phyloP scores from a whole-genome alignment of 2,329 filamentous ascomycete species.

The Lachnellula subtilissima region DNA sequence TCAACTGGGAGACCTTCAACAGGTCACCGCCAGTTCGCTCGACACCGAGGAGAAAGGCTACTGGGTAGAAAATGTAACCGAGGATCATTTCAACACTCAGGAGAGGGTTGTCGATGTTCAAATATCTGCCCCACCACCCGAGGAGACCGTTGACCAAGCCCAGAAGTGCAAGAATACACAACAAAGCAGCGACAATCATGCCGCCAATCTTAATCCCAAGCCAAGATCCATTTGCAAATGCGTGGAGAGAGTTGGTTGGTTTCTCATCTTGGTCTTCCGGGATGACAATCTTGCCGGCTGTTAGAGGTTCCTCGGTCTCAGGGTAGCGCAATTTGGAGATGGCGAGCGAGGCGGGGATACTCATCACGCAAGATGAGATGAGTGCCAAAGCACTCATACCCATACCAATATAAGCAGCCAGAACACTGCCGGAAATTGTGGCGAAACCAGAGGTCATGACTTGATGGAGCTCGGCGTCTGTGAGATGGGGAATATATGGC shows the following conservation, averaged over 20 bases:
- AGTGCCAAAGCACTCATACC: conserved; percentile 81
- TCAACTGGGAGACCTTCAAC: conserved; percentile 69
- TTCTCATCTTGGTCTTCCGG: conserved; percentile 67
- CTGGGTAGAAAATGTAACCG: conserved; percentile 71
- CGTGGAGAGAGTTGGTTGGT: conserved; percentile 76
- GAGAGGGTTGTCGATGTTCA: conserved; percentile 65
- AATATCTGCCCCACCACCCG: conserved; percentile 78
- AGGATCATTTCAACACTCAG: conserved; percentile 72
- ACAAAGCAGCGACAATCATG: conserved; percentile 74
- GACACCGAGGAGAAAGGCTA: conserved; percentile 78
- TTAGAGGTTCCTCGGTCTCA: conserved; percentile 81
- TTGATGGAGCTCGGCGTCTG: conserved; percentile 83
- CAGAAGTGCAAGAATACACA: conserved; percentile 77
- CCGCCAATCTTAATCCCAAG: conserved; percentile 81
- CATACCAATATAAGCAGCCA: conserved; percentile 80
- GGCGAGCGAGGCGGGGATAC: conserved; percentile 83
- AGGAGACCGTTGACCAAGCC: conserved; percentile 70
- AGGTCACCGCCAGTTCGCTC: conserved; percentile 57
- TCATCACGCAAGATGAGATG: conserved; percentile 92
- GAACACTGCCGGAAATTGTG: conserved; percentile 82
- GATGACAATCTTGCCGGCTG: conserved; percentile 73
- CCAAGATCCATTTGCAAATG: conserved; percentile 81
- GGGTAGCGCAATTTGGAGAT: conserved; percentile 87
- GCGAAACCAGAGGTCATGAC: conserved; percentile 91
- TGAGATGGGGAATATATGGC: conserved; percentile 81